Base-by-base conservation (phyloP, 2,329 filamentous ascomycete genomes). In the Cercospora brassicicola region DNA sequence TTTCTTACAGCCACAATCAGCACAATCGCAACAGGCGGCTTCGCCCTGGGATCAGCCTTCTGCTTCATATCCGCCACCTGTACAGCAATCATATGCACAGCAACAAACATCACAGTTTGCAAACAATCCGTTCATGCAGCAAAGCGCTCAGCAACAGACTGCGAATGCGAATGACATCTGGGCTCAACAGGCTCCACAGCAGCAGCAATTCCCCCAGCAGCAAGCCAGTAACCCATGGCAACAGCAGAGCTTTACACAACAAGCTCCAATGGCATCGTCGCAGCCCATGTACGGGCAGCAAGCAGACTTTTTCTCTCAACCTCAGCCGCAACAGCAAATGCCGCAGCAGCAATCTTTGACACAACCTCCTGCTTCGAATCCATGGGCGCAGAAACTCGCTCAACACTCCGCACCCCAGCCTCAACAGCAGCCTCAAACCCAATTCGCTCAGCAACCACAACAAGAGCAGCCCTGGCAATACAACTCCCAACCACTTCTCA, bases 31-130 rank as follows among this genome's bases (percentile, higher is more conserved):
- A 62, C 65, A 66, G 23, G 69, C 69, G 45, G 73, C 72, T 39
- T 67, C 67, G 45, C 69, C 65, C 11, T 69, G 73, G 57, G 69
- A 73, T 30, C 68, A 71, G 23, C 69, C 69, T n/a, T 63, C 62
- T 4, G 45, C 67, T 3, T 62, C 67, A 23, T 68, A 66, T 28
- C 63, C 67, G 30, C 67, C 63, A 13, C 56, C 67, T 23, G 72
- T 65, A 23, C 74, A 76, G 68, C 74, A 74, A 53, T 45, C 71
- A 30, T 68, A 69, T 48, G 63, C 67, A 33, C 36, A 76, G 75
- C 60, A 75, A 75, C 66, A 73, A 78, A 78, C 92, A 31, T 86
- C 87, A 71, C 87, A 90, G 73, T 88, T 69, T 4, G 69, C 69
- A 31, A 64, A 64, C 62, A 77, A 77, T 55, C 75, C 76, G 1